Evolutionary conservation across 306 rosid species (phyloP).

Genomic region (Quercus variabilis): DNA sequence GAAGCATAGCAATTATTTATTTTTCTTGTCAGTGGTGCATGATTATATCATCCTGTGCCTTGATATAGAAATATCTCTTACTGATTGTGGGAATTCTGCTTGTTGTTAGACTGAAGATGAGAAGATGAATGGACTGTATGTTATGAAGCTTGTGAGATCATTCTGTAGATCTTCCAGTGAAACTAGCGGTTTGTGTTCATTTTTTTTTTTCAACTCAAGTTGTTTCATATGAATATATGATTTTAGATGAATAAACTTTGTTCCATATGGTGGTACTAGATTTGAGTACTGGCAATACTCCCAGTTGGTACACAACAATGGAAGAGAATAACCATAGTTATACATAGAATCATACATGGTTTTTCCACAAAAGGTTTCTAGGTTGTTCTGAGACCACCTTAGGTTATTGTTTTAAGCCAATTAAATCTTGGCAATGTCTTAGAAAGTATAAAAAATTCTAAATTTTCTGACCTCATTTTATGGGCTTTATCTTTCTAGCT

Average conservation of each 20-base stretch:
- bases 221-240: not conserved
- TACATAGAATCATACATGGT: too few relatives aligned
- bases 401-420: not conserved
- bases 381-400: not conserved
- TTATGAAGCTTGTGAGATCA: conserved; percentile 93
- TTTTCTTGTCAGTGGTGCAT: not conserved
- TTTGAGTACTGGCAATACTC: not conserved
- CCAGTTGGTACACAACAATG: too few relatives aligned
- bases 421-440: not conserved
- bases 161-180: conserved; percentile 71
- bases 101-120: conserved; percentile 66
- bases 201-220: conserved; percentile 15
- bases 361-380: not conserved
- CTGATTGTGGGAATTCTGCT: conserved; percentile 9
- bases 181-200: conserved; percentile 41
- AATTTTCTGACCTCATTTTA: not conserved
- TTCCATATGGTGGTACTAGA: too few relatives aligned
- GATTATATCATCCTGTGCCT: not conserved
- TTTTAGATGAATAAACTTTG: too few relatives aligned
- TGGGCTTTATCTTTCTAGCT: not conserved
- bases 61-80: not conserved
- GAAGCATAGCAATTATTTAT: not conserved
- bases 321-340: too few relatives aligned
- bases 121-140: conserved; percentile 76
- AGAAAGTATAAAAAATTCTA: not conserved